Conservation (phyloP, 495 filamentous ascomycete species). For the Parmelia sp. region DNA sequence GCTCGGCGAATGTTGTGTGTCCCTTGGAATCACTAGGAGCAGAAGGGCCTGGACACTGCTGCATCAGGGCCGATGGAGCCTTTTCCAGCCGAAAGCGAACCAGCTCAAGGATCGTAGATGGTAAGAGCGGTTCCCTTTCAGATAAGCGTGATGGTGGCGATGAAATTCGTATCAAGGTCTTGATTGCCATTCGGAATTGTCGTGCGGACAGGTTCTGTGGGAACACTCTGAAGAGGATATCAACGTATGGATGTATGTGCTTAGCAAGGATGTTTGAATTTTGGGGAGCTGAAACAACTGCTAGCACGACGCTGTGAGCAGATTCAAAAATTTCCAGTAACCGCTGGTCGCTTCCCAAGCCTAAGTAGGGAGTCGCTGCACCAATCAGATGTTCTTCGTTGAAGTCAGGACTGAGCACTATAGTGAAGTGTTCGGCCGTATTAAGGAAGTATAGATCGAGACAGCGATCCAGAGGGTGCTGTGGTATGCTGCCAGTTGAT, state of each 20-base stretch:
- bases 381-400: conserved; percentile 70
- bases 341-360: conserved; percentile 52
- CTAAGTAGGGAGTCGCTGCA: conserved; percentile 71
- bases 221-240: conserved; percentile 79
- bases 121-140: conserved; percentile 63
- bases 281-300: conserved; percentile 72
- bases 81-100: conserved; percentile 59
- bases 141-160: conserved; percentile 72
- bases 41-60: conserved; percentile 14
- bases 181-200: conserved; percentile 92
- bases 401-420: conserved; percentile 54
- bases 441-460: conserved; percentile 91
- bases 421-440: conserved; percentile 75
- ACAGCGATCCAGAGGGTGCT: conserved; percentile 68
- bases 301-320: conserved; percentile 79
- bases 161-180: conserved; percentile 79
- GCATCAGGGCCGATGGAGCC: conserved; percentile 48
- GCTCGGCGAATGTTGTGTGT: conserved; percentile 4
- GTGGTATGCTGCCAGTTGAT: conserved; percentile 58
- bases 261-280: conserved; percentile 64
- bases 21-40: conserved; percentile 28
- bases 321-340: conserved; percentile 82
- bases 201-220: conserved; percentile 74
- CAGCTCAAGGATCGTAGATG: conserved; percentile 75
- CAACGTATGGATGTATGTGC: conserved; percentile 80